These are phyloP conservation scores for Cephaloascus fragrans DNA, from an alignment of 805 yeast species.

Conservation along the genomic window DNA sequence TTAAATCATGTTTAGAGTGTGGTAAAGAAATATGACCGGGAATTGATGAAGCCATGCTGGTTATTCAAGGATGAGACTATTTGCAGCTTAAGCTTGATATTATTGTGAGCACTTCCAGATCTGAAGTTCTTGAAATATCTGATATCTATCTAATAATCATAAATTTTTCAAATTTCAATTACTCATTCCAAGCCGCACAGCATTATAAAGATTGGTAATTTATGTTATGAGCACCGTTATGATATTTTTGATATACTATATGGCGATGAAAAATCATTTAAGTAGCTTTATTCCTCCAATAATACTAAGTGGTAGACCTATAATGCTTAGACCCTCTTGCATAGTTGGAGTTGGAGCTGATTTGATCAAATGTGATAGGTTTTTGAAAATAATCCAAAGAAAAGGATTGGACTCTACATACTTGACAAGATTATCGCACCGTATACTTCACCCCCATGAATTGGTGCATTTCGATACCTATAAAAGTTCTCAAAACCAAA, in stretches of 20 bases:
- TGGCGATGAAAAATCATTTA: too few relatives aligned
- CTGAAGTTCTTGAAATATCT: not conserved
- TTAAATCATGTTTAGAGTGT: conserved; percentile 66
- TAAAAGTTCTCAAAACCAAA: conserved; percentile 7
- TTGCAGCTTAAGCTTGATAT: too few relatives aligned
- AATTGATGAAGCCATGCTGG: conserved; percentile 75
- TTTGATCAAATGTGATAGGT: conserved; percentile 36
- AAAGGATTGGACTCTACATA: conserved; percentile 15
- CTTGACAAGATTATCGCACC: conserved; percentile 26
- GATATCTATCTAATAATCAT: conserved; percentile 1
- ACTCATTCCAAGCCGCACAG: too few relatives aligned
- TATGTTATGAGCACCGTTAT: too few relatives aligned
- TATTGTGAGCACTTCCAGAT: not conserved
- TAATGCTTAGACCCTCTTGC: conserved; percentile 7
- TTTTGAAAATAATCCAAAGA: conserved; percentile 27
- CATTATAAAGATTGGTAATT: too few relatives aligned
- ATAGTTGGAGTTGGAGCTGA: conserved; percentile 51
- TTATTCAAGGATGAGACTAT: too few relatives aligned
- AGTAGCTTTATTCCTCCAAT: too few relatives aligned
- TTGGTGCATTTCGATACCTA: conserved; percentile 19
- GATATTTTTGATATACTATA: too few relatives aligned
- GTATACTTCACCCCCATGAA: conserved; percentile 45
- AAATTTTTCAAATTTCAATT: too few relatives aligned
- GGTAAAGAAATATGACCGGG: conserved; percentile 79
- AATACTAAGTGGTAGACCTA: too few relatives aligned